Conservation (phyloP, 2,329 filamentous ascomycete genomes). For the Colletotrichum spinosum region DNA sequence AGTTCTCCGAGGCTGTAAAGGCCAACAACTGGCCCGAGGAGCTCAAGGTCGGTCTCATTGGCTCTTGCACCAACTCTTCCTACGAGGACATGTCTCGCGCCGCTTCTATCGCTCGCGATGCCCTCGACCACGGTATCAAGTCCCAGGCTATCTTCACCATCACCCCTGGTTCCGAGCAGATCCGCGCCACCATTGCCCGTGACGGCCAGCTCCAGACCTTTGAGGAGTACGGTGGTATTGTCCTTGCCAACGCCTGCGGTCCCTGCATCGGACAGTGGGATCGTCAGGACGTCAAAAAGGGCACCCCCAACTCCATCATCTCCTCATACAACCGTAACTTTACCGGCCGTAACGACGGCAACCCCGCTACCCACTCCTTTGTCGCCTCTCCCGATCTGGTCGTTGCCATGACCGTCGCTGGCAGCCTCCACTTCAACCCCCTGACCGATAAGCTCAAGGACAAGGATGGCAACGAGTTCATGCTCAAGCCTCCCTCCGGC, state of each 20-base stretch:
- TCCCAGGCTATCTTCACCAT: slow-evolving; percentile 94
- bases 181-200: slow-evolving; percentile 90
- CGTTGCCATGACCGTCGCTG: slow-evolving; percentile 86
- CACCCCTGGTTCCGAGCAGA: slow-evolving; percentile 96
- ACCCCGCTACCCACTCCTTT: slow-evolving; percentile 94
- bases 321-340: slow-evolving; percentile 99
- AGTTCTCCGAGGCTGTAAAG: slow-evolving; percentile 95
- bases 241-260: slow-evolving; percentile 95
- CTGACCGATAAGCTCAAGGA: slow-evolving; percentile 91
- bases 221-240: slow-evolving; percentile 94
- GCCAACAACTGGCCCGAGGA: slow-evolving; percentile 96
- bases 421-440: slow-evolving; percentile 92
- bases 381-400: slow-evolving; percentile 92
- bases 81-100: slow-evolving; percentile 93
- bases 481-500: slow-evolving; percentile 82
- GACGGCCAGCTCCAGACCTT: slow-evolving; percentile 95
- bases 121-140: slow-evolving; percentile 92
- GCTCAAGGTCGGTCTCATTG: slow-evolving; percentile 95
- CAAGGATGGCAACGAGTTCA: slow-evolving; percentile 97
- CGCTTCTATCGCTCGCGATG: slow-evolving; percentile 91
- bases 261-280: slow-evolving; percentile 97
- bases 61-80: slow-evolving; percentile 94
- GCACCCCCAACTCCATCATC: slow-evolving; percentile 94
- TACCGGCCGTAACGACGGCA: slow-evolving; percentile 96
- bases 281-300: slow-evolving; percentile 92